A percentile compares a stretch with the other conserved stretches of the same genome.
Evolutionary conservation across 495 filamentous ascomycete genomes (phyloP).

Genomic region (Podospora pseudocomata): DNA sequence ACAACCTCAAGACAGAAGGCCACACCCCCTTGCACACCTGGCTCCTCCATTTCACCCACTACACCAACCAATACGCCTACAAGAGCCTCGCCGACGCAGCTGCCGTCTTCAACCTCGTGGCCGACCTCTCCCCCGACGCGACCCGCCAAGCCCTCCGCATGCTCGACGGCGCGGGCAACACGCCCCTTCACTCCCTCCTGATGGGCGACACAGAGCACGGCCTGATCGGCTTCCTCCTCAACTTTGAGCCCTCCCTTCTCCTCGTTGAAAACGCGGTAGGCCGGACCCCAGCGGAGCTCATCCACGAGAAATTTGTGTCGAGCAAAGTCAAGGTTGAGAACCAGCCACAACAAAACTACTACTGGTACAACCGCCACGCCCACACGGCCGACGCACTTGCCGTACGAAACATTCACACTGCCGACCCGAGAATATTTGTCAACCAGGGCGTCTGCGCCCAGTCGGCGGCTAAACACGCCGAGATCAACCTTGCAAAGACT

Average conservation of each 20-base stretch:
- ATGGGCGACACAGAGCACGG: constrained; percentile 29
- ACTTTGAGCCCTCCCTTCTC: constrained; percentile 54
- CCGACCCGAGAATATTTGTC: background rate
- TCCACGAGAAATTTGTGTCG: constrained; percentile 49
- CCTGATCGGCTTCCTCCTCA: constrained; percentile 49
- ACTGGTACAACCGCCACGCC: background rate
- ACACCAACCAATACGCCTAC: background rate
- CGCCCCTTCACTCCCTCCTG: constrained; percentile 57
- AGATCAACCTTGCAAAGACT: constrained; percentile 18
- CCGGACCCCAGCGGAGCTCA: constrained; percentile 63
- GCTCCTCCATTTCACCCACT: constrained; percentile 17
- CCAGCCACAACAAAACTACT: background rate
- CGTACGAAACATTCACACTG: background rate
- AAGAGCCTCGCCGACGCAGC: constrained; percentile 14
- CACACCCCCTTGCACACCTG: constrained; percentile 42
- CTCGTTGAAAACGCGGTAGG: constrained; percentile 68
- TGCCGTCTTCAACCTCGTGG: constrained; percentile 40
- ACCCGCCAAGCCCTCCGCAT: constrained; percentile 49
- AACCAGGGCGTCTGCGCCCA: constrained; percentile 6
- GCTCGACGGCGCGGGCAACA: constrained; percentile 65
- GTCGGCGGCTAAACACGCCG: background rate
- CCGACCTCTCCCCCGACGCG: constrained; percentile 48
- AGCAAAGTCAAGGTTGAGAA: constrained; percentile 9
- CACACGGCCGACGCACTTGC: background rate
- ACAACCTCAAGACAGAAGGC: constrained; percentile 31